A percentile compares a stretch with the other conserved stretches of the same genome.
Evolutionary conservation across 345 rosid genomes (phyloP).

Genomic region (Lepidium sativum): DNA sequence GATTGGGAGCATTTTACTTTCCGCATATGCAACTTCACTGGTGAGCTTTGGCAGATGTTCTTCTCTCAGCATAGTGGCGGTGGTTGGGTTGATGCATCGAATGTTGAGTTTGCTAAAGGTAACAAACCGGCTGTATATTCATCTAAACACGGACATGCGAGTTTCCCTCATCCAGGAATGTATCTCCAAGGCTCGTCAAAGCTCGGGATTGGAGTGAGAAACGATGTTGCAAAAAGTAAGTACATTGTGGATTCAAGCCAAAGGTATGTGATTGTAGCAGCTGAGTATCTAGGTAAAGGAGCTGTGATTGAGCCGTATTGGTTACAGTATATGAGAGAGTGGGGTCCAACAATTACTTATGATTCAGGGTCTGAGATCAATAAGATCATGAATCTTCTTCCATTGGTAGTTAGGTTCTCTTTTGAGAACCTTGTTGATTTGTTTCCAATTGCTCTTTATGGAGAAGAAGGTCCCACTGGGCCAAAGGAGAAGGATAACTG

Average conservation of each 20-base stretch:
- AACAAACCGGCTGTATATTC: slow-evolving; percentile 68
- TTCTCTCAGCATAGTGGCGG: slow-evolving; percentile 94
- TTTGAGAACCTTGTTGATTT: slow-evolving; percentile 64
- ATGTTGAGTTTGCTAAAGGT: slow-evolving; percentile 50
- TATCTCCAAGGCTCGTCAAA: slow-evolving; percentile 74
- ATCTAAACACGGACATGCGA: slow-evolving; percentile 80
- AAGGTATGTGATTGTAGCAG: slow-evolving; percentile 62
- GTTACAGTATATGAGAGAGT: slow-evolving; percentile 91
- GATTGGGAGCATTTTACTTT: slow-evolving; percentile 96
- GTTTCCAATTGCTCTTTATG: slow-evolving; percentile 84
- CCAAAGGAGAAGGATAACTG: slow-evolving; percentile 92
- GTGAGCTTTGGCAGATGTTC: slow-evolving; percentile 70
- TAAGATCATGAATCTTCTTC: slow-evolving; percentile 59
- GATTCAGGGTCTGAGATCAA: slow-evolving; percentile 71
- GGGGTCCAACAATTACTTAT: slow-evolving; percentile 82
- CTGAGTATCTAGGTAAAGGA: slow-evolving; percentile 65
- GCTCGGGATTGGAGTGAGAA: slow-evolving; percentile 69
- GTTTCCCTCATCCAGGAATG: slow-evolving; percentile 75
- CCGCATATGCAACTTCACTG: slow-evolving; percentile 73
- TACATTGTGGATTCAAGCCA: slow-evolving; percentile 55
- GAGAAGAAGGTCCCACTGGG: slow-evolving; percentile 97
- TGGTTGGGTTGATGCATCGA: slow-evolving; percentile 57
- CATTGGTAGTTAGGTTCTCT: slow-evolving; percentile 64
- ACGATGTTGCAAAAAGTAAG: slow-evolving; percentile 57
- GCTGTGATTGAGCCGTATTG: slow-evolving; percentile 62